phyloP scores from a whole-genome alignment of 129 eudicot species.

The Lonicera japonica region DNA sequence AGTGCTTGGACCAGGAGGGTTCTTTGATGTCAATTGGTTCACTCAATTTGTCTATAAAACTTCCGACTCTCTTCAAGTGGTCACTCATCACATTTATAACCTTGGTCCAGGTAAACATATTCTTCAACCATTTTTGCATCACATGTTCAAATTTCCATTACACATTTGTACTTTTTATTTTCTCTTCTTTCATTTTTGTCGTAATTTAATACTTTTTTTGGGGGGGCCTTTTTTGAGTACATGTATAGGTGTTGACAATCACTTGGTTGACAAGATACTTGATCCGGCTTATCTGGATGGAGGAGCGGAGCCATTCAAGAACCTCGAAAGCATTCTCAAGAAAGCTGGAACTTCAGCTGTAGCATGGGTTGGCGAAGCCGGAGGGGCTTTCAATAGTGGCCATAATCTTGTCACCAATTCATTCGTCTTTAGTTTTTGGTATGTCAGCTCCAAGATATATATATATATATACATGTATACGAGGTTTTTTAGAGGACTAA shows the following conservation, averaged over 20 bases:
- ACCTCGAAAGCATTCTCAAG: slow-evolving; percentile 47
- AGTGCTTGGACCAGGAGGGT: slow-evolving; percentile 81
- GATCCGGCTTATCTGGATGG: slow-evolving; percentile 72
- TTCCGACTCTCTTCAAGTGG: slow-evolving; percentile 38
- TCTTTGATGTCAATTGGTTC: slow-evolving; percentile 74
- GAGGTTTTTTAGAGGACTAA: no score
- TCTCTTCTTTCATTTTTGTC: no score
- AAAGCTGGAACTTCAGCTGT: slow-evolving; percentile 43
- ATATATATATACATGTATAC: no score
- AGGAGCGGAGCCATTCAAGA: slow-evolving; percentile 50
- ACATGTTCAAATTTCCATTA: no score
- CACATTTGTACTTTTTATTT: no score
- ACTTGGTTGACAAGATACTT: slow-evolving; percentile 66
- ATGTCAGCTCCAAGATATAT: slow-evolving; percentile 5
- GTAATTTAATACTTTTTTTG: no score
- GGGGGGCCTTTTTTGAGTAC: no score
- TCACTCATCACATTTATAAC: slow-evolving; percentile 82
- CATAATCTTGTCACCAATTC: slow-evolving; percentile 66
- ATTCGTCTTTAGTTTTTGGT: slow-evolving; percentile 85
- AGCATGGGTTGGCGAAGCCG: slow-evolving; percentile 97
- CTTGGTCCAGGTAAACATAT: slow-evolving; percentile 75
- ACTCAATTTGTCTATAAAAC: slow-evolving; percentile 48
- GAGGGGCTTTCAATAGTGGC: slow-evolving; percentile 91
- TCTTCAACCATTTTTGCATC: no score
- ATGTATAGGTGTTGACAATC: slow-evolving; percentile 60